Base-by-base conservation (phyloP, 2,329 filamentous ascomycete species). In the Polytolypa hystricis region DNA sequence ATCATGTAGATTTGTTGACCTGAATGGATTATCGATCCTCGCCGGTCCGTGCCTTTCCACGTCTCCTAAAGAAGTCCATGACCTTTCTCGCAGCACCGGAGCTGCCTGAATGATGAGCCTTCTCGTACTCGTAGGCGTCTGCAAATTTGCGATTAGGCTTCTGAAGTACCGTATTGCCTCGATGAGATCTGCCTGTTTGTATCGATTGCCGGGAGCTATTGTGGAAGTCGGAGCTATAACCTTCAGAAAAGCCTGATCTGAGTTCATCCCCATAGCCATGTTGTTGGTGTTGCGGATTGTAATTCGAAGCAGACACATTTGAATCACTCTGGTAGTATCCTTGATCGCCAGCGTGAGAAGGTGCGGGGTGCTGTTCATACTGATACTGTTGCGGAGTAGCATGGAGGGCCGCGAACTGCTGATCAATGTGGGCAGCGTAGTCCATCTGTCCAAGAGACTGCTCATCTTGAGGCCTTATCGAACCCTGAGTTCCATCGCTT, bases 61-160 rank as follows among this genome's bases (percentile, higher is more conserved):
- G 75, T 57, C 87, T 74, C 50, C 91, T 74, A 69, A 98, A 98
- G 61, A 96, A 94, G 64, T 98, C 89, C 87, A 98, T 96, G 26
- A 98, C 91, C 55, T 85, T 79, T 57, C 87, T 81, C 10, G 87
- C 86, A 3, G 86, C 83, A 39, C 84, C 84, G 45, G 79, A 89
- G 58, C 83, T 93, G 30, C 89, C 89, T 20, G 79, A 79, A 52
- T 86, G 79, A 35, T 79, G 74, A 33, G 75, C 73, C 15, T 54
- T 52, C 47, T 84, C 81, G 43, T 78, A 74, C 42, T 94, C 85
- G 56, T 93, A 95, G 2, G 83, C 85, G 51, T 95, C 86, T 1
- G 75, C 79, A 49, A 98, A 94, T 46, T 76, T 79, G 39, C 86
- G 77, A 61, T 89, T 86, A 57, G 79, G 81, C 65, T 93, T 94